Base-by-base conservation (phyloP, 2,329 filamentous ascomycete genomes). In the Allantophomopsis lycopodina region DNA sequence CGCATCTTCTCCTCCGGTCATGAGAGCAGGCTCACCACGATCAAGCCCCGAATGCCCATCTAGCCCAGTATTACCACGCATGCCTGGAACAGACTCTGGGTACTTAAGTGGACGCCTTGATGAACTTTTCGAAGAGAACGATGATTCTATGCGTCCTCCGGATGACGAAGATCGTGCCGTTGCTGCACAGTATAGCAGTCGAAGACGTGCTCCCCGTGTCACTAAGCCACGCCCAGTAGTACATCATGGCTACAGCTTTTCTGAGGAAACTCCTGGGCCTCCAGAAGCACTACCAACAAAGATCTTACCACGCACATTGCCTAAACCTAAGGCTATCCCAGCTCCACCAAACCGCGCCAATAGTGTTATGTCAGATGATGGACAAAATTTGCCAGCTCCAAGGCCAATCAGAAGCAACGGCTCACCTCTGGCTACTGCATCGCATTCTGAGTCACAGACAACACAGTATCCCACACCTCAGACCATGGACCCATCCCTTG, bases 1-100 rank as follows among this genome's bases (percentile, higher is more conserved):
- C 49, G 83, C 83, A 2, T 96, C 91, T 0, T 96, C 89, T 3
- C 89, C 89, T 12, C 91, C 91, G 1, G 69, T 93, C 1, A 76
- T 87, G 45, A 71, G 75, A 46, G 71, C 71, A 31, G 65, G 68
- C 21, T 77, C 73, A 42, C 78, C 81, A 4, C 75, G 79, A 18
- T 94, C 88, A 2, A 96, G 89, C 54, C 91, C 89, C 2, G 70
- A 76, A 34, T 67, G 87, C 37, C 76, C 76, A 7, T 72, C 74
- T 0, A 77, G 79, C 65, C 71, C 65, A 0, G 62, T 69, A 16
- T 56, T 78, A 18, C 76, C 78, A 39, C 69, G 70, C 5, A 67
- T 79, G 46, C 67, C 68, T 7, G 52, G 61, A 18, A 64, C 64
- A 14, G 85, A 94, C 54, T 88, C 84, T 12, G 84, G 83, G 2